Percentiles rank a stretch among this genome's conserved stretches.
These are phyloP conservation scores for Casuarina glauca DNA, from an alignment of 306 rosid genomes.

Conservation along the genomic window DNA sequence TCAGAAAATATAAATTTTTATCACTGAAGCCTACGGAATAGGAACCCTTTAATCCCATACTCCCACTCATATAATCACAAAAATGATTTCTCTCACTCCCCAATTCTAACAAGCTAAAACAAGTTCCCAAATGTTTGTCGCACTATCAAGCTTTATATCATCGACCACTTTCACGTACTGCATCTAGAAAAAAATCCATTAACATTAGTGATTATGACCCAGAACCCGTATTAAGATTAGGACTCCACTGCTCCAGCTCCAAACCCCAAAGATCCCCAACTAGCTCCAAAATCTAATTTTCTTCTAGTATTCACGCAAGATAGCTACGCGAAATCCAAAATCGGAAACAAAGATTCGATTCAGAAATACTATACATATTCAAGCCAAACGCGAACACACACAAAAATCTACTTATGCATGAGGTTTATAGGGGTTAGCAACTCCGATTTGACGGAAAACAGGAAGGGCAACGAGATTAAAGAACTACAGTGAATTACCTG, in stretches of 20 bases:
- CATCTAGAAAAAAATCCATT: background rate
- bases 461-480: background rate
- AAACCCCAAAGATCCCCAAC: slow-evolving; percentile 10
- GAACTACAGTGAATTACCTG: background rate
- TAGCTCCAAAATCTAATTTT: background rate
- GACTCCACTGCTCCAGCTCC: background rate
- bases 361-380: background rate
- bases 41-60: background rate
- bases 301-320: background rate
- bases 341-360: slow-evolving; percentile 10
- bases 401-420: background rate
- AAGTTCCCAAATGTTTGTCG: background rate
- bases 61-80: background rate
- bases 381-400: background rate
- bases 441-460: background rate
- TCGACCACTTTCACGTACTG: background rate
- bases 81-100: background rate
- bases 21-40: background rate
- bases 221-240: slow-evolving; percentile 4
- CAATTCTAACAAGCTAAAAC: background rate
- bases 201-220: background rate
- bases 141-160: background rate
- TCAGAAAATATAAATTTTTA: background rate
- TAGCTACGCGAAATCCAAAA: slow-evolving; percentile 11
- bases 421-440: background rate